Conservation (phyloP, 768 basidiomycete species). For the Mycena chlorophos region DNA sequence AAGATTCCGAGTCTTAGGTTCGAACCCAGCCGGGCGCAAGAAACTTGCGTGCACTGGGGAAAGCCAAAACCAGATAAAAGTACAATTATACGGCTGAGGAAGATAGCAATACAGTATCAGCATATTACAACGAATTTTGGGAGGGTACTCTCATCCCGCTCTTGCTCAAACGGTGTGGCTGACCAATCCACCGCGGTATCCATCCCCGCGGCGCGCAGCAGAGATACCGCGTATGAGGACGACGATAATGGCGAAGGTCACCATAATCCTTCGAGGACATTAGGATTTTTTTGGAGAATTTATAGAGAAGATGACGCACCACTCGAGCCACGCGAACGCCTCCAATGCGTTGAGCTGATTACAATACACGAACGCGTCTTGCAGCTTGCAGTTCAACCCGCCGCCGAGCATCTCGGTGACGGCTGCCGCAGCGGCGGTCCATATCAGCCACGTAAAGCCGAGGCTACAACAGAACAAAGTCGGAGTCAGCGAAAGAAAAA, state of each 20-base stretch:
- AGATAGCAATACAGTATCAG: too few species aligned
- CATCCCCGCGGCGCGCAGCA: conserved; percentile 65
- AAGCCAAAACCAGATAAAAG: too few species aligned
- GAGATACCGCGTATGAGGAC: conserved; percentile 60
- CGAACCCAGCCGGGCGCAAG: too few species aligned
- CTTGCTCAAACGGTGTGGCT: too few species aligned
- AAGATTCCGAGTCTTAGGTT: too few species aligned
- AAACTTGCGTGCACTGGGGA: too few species aligned
- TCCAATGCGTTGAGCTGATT: conserved; percentile 74
- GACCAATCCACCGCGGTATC: conserved; percentile 44
- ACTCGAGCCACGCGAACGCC: conserved; percentile 75
- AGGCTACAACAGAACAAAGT: conserved; percentile 55
- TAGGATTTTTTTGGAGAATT: background rate
- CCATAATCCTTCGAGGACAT: conserved; percentile 49
- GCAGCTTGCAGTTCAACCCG: conserved; percentile 62
- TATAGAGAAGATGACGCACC: conserved; percentile 43
- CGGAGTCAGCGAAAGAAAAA: background rate
- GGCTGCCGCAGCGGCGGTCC: conserved; percentile 72
- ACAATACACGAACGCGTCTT: conserved; percentile 59
- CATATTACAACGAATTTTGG: too few species aligned
- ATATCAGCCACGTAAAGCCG: conserved; percentile 72
- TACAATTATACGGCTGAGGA: too few species aligned
- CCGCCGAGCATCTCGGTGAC: conserved; percentile 69
- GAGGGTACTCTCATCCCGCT: too few species aligned
- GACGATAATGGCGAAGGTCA: conserved; percentile 57